Conservation (phyloP, 148 eudicot genomes). For the Beta vulgaris region DNA sequence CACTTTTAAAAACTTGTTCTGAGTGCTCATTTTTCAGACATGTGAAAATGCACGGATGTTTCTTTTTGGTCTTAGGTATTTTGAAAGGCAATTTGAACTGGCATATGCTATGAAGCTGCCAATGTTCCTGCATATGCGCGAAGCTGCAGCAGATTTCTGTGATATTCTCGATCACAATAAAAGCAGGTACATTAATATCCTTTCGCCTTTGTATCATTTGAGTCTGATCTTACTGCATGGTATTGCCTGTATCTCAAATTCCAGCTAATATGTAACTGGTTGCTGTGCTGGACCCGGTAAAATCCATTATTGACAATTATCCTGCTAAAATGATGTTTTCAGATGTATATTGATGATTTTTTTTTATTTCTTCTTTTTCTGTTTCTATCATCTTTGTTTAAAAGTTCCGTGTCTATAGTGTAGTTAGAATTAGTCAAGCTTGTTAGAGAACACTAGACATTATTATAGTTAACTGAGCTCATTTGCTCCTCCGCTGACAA, state of each 20-base stretch:
- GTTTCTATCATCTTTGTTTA: background rate
- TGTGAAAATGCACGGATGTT: background rate
- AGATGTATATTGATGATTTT: background rate
- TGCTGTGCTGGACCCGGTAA: background rate
- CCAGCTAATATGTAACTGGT: background rate
- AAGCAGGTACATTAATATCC: constrained; percentile 44
- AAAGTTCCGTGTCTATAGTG: background rate
- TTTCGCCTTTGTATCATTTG: background rate
- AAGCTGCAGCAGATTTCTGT: constrained; percentile 93
- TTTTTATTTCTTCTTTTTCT: background rate
- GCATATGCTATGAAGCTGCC: constrained; percentile 81
- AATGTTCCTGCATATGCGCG: constrained; percentile 99
- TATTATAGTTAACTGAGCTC: too few species aligned
- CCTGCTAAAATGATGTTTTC: background rate
- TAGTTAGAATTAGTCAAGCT: background rate
- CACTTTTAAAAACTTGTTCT: background rate
- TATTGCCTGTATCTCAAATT: background rate
- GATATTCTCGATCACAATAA: constrained; percentile 66
- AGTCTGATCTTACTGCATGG: background rate
- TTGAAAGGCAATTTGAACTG: constrained; percentile 89
- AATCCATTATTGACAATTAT: background rate
- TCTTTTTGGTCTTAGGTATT: constrained; percentile 49
- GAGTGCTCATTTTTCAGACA: background rate
- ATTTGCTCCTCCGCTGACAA: background rate
- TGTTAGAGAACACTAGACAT: background rate